Evolutionary conservation across 495 filamentous ascomycete species (phyloP), one percentile per base, ranked within the genome.

Genomic region (Penicillium cosmopolitanum): DNA sequence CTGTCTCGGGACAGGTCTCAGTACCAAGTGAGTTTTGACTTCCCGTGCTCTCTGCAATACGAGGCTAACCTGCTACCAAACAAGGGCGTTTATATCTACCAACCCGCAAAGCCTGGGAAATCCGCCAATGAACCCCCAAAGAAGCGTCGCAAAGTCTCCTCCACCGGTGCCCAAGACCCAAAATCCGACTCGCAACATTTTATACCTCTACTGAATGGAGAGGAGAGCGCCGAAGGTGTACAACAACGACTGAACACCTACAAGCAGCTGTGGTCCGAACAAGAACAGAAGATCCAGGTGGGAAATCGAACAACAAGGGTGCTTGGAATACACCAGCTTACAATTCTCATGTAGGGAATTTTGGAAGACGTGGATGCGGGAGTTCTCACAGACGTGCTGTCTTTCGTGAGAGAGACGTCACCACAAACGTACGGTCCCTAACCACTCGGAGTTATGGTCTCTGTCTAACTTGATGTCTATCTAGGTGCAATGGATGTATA

Each of bases 51-150:
- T n/a, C n/a, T 34, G 25, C 18, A 16, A 25, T 35, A 31, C 42
- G 23, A 47, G 36, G 55, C 62, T 69, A 57, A 69, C 61, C 35
- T 33, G 52, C 19, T 10, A 28, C 46, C 15, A 48, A 52, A 56
- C 25, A 55, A 93, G 89, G 83, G 80, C 35, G 85, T 89, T 53
- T 93, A 90, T 69, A 76, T 93, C 61, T 93, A 90, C 70, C 79
- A 81, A 42, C 84, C 85, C 13, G 70, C 74, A 50, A 74, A 78
- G 57, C 53, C 67, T 35, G 57, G 63, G 53, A 77, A 72, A 64
- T 21, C 60, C 48, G 51, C 68, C 50, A 62, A 66, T 47, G 76
- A 77, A 62, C 82, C 86, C 59, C 85, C 89, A 34, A 67, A 81
- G 48, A 93, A 94, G 68, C 79, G 85, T 52, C 82, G 89, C 55